Evolutionary conservation across 371 early-diverging fungal species (phyloP).

Genomic region (Syncephalastrum racemosum): DNA sequence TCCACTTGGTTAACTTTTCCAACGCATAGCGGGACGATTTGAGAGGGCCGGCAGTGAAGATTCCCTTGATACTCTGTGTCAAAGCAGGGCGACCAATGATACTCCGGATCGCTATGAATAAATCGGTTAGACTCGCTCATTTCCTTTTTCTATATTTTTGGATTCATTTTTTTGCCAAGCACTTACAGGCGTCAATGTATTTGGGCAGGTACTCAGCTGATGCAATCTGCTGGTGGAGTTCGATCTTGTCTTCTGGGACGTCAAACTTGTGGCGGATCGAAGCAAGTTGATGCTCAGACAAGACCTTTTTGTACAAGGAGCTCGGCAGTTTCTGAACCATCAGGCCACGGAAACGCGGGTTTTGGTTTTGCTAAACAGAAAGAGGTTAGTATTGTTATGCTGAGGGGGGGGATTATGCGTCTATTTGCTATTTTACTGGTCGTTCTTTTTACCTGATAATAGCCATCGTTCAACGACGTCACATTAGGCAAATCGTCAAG

Average conservation of each 20-base stretch:
- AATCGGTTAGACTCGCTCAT: neutral
- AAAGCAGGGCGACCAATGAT: constrained; percentile 73
- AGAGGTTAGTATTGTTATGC: neutral
- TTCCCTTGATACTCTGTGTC: constrained; percentile 89
- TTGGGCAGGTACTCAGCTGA: constrained; percentile 33
- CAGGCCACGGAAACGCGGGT: constrained; percentile 55
- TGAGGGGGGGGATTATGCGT: no score
- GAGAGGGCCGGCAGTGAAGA: constrained; percentile 84
- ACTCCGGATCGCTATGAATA: constrained; percentile 27
- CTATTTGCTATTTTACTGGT: neutral
- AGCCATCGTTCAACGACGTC: constrained; percentile 56
- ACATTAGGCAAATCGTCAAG: constrained; percentile 81
- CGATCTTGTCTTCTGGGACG: constrained; percentile 37
- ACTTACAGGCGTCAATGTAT: constrained; percentile 42
- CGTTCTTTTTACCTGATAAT: constrained; percentile 39
- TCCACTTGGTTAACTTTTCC: constrained; percentile 76
- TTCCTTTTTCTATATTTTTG: neutral
- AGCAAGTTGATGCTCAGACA: constrained; percentile 30
- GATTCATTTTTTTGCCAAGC: neutral
- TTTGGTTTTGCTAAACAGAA: constrained; percentile 54
- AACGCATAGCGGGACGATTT: constrained; percentile 73
- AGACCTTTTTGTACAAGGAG: constrained; percentile 51
- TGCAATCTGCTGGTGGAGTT: constrained; percentile 45
- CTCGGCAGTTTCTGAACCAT: constrained; percentile 72
- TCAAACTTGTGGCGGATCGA: constrained; percentile 22